These are phyloP conservation scores for Marasmius sp. DNA, from an alignment of 1,284 basidiomycete species.

Conservation along the genomic window DNA sequence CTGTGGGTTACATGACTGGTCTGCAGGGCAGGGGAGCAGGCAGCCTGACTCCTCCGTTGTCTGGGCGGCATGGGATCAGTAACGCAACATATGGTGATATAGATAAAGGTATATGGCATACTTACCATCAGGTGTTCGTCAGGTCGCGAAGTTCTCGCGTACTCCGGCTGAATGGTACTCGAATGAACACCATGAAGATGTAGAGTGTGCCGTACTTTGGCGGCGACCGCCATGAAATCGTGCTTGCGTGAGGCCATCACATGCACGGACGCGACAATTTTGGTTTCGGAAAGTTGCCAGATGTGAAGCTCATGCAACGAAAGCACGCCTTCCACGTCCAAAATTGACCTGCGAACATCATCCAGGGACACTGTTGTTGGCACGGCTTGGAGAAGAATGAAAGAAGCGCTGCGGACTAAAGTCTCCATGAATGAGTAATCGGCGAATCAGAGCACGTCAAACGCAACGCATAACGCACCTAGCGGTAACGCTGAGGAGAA, in stretches of 20 bases:
- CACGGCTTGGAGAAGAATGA: slow-evolving; percentile 96
- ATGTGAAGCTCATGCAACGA: slow-evolving; percentile 96
- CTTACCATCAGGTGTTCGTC: slow-evolving; percentile 47
- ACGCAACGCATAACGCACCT: slow-evolving; percentile 48
- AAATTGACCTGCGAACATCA: slow-evolving; percentile 79
- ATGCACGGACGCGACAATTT: slow-evolving; percentile 87
- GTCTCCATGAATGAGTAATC: slow-evolving; percentile 15
- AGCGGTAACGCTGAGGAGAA: slow-evolving; percentile 94
- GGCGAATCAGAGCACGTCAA: slow-evolving; percentile 4
- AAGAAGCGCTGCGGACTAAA: slow-evolving; percentile 88
- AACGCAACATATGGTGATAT: background rate
- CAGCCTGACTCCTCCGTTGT: slow-evolving; percentile 45
- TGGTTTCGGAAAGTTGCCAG: slow-evolving; percentile 87
- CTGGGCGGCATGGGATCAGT: slow-evolving; percentile 20
- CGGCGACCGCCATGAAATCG: slow-evolving; percentile 92
- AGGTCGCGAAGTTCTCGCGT: slow-evolving; percentile 40
- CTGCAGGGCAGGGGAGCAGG: slow-evolving; percentile 56
- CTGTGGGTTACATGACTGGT: slow-evolving; percentile 63
- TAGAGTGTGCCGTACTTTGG: slow-evolving; percentile 78
- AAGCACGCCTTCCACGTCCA: slow-evolving; percentile 82
- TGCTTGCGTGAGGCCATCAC: slow-evolving; percentile 79
- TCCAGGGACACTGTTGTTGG: slow-evolving; percentile 89
- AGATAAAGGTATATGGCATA: background rate
- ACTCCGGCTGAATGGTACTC: slow-evolving; percentile 87
- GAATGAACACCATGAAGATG: slow-evolving; percentile 95